These are phyloP conservation scores for Solanum hybrid DNA, from an alignment of 305 asterid genomes.

Conservation along the genomic window DNA sequence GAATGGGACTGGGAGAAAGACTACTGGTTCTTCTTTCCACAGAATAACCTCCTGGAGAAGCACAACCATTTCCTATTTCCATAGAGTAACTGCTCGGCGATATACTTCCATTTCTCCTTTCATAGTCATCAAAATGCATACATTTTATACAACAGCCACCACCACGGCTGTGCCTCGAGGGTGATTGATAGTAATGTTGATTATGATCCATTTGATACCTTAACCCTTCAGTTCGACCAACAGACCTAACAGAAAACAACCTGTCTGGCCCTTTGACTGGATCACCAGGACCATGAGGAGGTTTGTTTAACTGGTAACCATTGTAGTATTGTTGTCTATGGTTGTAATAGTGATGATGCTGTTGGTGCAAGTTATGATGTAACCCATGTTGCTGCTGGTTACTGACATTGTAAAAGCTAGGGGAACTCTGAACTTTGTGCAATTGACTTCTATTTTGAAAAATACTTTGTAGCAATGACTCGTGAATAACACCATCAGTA, in stretches of 20 bases:
- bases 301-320: constrained; percentile 24
- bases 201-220: constrained; percentile 43
- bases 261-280: constrained; percentile 30
- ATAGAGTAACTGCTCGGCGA: constrained; percentile 1
- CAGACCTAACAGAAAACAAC: constrained; percentile 34
- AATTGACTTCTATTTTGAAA: constrained; percentile 16
- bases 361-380: neutral
- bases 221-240: constrained; percentile 41
- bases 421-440: constrained; percentile 65
- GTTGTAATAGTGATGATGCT: constrained; percentile 13
- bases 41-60: neutral
- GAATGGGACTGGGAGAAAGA: constrained; percentile 25
- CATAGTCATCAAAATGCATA: constrained; percentile 33
- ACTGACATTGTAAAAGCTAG: constrained; percentile 38
- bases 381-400: constrained; percentile 12
- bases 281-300: constrained; percentile 20
- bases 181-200: constrained; percentile 16
- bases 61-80: neutral
- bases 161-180: constrained; percentile 30
- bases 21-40: constrained; percentile 8
- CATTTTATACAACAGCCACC: constrained; percentile 22
- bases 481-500: constrained; percentile 25
- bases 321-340: constrained; percentile 15
- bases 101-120: constrained; percentile 20
- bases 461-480: neutral